Conservation (phyloP, 2,329 filamentous ascomycete species). For the Helminthosporium solani region DNA sequence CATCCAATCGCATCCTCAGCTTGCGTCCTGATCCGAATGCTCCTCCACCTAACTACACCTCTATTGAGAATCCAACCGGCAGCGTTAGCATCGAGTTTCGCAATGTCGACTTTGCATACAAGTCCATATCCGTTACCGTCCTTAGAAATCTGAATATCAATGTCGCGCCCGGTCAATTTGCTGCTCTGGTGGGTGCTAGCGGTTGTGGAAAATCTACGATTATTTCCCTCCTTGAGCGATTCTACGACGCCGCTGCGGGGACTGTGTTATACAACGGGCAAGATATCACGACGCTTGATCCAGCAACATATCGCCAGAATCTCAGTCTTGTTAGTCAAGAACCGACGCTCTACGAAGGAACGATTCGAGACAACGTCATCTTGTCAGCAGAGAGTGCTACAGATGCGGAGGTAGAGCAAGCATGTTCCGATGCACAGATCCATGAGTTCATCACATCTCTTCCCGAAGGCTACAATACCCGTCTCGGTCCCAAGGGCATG, state of each 20-base stretch:
- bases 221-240: constrained; percentile 61
- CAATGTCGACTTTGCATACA: constrained; percentile 91
- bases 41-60: constrained; percentile 9
- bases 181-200: constrained; percentile 68
- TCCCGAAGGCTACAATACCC: constrained; percentile 38
- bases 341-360: constrained; percentile 49
- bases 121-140: constrained; percentile 76
- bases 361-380: constrained; percentile 43
- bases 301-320: constrained; percentile 43
- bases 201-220: constrained; percentile 74
- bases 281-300: constrained; percentile 40
- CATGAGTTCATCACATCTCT: constrained; percentile 42
- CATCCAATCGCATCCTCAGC: constrained; percentile 41
- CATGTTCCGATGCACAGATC: constrained; percentile 41
- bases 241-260: constrained; percentile 68
- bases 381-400: constrained; percentile 35
- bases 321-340: constrained; percentile 51
- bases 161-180: constrained; percentile 63
- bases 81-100: constrained; percentile 71
- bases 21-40: constrained; percentile 26
- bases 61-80: constrained; percentile 9
- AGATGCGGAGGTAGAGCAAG: constrained; percentile 31
- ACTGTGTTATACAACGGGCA: constrained; percentile 57
- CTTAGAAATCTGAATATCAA: constrained; percentile 50
- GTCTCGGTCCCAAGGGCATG: constrained; percentile 40